phyloP scores from a whole-genome alignment of 371 early-diverging fungal genomes.

The Nematocida parisii region DNA sequence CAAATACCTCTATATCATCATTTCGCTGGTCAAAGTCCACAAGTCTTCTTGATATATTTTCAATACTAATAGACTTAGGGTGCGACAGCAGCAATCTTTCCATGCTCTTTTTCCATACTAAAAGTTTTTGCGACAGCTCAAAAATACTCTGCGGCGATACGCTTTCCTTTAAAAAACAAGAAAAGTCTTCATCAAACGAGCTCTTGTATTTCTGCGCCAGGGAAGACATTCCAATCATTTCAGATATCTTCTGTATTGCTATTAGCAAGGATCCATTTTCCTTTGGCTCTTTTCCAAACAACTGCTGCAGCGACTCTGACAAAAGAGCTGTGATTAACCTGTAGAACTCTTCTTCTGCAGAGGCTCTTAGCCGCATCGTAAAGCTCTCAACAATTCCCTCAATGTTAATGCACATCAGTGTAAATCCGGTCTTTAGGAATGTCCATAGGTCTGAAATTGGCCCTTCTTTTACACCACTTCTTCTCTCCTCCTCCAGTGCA shows the following conservation, averaged over 20 bases:
- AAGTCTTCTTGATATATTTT: slow-evolving; percentile 37
- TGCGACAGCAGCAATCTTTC: slow-evolving; percentile 25
- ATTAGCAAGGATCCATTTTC: slow-evolving; percentile 39
- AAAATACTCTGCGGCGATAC: slow-evolving; percentile 17
- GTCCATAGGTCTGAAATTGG: slow-evolving; percentile 49
- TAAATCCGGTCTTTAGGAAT: slow-evolving; percentile 56
- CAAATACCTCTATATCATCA: slow-evolving; percentile 59
- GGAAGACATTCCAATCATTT: slow-evolving; percentile 54
- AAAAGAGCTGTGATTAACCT: slow-evolving; percentile 40
- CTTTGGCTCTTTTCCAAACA: slow-evolving; percentile 49
- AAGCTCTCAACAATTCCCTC: slow-evolving; percentile 42
- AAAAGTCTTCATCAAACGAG: slow-evolving; percentile 48
- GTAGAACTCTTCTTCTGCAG: slow-evolving; percentile 54
- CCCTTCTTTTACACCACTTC: slow-evolving; percentile 29
- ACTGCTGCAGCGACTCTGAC: slow-evolving; percentile 51
- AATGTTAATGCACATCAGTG: slow-evolving; percentile 59
- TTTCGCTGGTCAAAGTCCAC: slow-evolving; percentile 49
- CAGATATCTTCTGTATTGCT: slow-evolving; percentile 53
- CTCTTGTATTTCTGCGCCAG: slow-evolving; percentile 41
- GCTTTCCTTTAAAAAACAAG: not conserved
- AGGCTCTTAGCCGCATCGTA: slow-evolving; percentile 31
- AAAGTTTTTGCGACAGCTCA: slow-evolving; percentile 40
- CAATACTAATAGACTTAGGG: slow-evolving; percentile 41
- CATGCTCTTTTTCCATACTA: slow-evolving; percentile 44
- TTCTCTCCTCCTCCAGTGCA: slow-evolving; percentile 51